Base-by-base conservation (phyloP, 179 eudicot species). In the Silene vulgaris region DNA sequence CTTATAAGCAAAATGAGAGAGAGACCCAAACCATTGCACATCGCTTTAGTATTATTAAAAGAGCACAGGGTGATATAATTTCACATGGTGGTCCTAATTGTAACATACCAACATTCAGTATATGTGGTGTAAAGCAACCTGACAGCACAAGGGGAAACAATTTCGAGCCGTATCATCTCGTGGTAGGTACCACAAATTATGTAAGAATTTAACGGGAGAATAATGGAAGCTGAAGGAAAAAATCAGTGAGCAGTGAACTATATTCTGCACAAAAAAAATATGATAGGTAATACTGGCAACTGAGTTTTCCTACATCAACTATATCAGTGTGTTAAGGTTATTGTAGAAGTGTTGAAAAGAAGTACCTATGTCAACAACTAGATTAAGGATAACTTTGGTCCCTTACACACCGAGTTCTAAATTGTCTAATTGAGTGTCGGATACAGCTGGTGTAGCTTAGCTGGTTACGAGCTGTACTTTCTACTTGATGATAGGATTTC, bases 81-180 rank as follows among this genome's bases (percentile, higher is more conserved):
- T 76, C 82, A 80, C 80, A 54, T 81, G 80, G 84, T 77, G 84
- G 78, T 81, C 80, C 84, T 76, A 57, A 8, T 54, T 71, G 21
- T 48, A 32, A 40, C 11, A 40, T 40, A 40, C 45, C 45, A 40
- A 48, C 77, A 77, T 65, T 65, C 77, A 68, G 70, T 76, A 14
- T 76, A 73, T 40, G 71, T 76, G 62, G 72, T 70, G 77, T 50
- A 26, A 35, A 69, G 66, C 73, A 73, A 40, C 60, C 56, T 60
- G 23, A 50, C 14, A 45, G 48, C 70, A 65, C 21, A 32, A 13
- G 48, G 48, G 70, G 40, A 30, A 66, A 66, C 71, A 20, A 66
- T 66, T 32, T 66, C 71, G 50, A 32, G 50, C 23, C 8, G 71
- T 19, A 16, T 66, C 71, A 66, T 66, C 71, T 16, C 17, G 16